phyloP scores from a whole-genome alignment of 805 yeast species.

The Saccharomyces kudriavzevii region DNA sequence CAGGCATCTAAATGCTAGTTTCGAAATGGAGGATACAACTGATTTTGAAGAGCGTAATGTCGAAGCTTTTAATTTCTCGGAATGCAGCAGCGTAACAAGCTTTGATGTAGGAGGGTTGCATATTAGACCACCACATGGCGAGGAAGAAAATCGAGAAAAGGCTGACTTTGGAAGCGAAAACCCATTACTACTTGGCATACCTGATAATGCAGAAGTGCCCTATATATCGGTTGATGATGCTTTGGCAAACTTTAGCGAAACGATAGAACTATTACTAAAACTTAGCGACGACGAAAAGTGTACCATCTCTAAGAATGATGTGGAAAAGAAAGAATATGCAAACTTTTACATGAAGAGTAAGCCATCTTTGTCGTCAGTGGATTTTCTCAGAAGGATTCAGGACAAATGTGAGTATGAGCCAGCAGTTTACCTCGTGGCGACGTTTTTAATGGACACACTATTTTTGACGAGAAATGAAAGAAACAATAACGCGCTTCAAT shows the following conservation, averaged over 20 bases:
- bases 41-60: neutral
- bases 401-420: constrained; percentile 25
- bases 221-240: constrained; percentile 6
- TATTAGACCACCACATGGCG: neutral
- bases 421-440: constrained; percentile 21
- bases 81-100: neutral
- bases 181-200: neutral
- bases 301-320: neutral
- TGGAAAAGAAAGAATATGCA: constrained; percentile 4
- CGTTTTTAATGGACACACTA: constrained; percentile 20
- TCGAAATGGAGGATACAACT: neutral
- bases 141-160: neutral
- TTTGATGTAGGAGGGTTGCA: neutral
- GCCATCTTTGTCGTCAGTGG: constrained; percentile 20
- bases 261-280: constrained; percentile 8
- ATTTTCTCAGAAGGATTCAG: constrained; percentile 23
- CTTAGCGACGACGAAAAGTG: neutral
- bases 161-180: neutral
- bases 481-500: constrained; percentile 3
- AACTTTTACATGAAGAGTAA: constrained; percentile 25
- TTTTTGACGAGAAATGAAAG: constrained; percentile 10
- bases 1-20: neutral
- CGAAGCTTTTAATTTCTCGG: neutral
- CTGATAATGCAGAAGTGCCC: neutral
- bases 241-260: constrained; percentile 8